These are phyloP conservation scores for Trametes cinnabarina DNA, from an alignment of 768 basidiomycete species.

Conservation along the genomic window DNA sequence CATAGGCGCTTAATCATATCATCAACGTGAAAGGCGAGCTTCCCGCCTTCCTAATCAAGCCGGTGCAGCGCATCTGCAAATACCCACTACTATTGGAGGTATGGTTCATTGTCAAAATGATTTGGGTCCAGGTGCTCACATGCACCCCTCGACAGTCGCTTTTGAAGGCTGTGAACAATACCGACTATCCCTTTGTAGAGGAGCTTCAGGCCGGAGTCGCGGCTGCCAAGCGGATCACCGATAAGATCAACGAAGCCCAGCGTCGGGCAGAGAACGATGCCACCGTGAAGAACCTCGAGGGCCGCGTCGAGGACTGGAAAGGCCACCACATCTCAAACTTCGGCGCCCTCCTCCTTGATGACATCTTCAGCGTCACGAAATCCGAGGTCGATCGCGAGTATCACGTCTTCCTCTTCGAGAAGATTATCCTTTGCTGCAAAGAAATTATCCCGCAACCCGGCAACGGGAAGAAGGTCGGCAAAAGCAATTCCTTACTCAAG, in stretches of 20 bases:
- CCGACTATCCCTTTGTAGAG: conserved; percentile 67
- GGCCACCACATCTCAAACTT: conserved; percentile 95
- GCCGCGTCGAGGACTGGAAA: conserved; percentile 97
- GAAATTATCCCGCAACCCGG: conserved; percentile 65
- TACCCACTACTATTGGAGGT: conserved; percentile 94
- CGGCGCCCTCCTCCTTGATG: conserved; percentile 90
- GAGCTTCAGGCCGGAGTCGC: conserved; percentile 83
- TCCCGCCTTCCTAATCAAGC: conserved; percentile 96
- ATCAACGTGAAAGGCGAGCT: conserved; percentile 91
- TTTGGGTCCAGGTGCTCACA: conserved; percentile 3
- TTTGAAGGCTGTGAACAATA: conserved; percentile 64
- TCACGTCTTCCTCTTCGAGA: conserved; percentile 97
- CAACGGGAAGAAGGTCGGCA: conserved; percentile 66
- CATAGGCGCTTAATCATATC: conserved; percentile 75
- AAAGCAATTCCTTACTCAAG: conserved; percentile 88
- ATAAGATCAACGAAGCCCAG: conserved; percentile 94
- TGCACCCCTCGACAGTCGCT: conserved; percentile 49
- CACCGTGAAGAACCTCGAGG: conserved; percentile 82
- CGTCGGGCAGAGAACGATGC: conserved; percentile 87
- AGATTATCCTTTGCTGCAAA: conserved; percentile 98
- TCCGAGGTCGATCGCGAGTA: conserved; percentile 96
- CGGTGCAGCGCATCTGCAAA: conserved; percentile 97
- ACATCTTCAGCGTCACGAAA: conserved; percentile 94
- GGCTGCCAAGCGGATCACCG: conserved; percentile 89
- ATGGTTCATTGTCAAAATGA: conserved; percentile 31